These are phyloP conservation scores for Gossypium trilobum DNA, from an alignment of 441 rosid genomes.

Conservation along the genomic window DNA sequence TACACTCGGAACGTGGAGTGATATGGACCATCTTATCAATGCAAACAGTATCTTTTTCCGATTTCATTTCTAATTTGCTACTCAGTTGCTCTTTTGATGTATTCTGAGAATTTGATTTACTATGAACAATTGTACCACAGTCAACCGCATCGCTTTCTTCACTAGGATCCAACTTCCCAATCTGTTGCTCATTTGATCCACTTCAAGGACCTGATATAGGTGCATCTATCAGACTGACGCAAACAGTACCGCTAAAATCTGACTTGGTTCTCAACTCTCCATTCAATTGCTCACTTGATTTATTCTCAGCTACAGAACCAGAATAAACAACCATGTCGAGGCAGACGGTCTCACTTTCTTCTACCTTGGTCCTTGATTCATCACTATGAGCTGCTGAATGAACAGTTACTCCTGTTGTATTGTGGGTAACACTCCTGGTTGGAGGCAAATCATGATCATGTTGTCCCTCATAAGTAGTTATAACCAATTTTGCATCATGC, in stretches of 20 bases:
- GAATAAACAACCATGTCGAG: slow-evolving; percentile 17
- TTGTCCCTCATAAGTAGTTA: slow-evolving; percentile 78
- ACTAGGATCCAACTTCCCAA: slow-evolving; percentile 20
- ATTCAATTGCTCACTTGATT: slow-evolving; percentile 23
- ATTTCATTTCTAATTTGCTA: slow-evolving; percentile 20
- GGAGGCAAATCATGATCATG: slow-evolving; percentile 76
- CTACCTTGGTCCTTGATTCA: slow-evolving; percentile 15
- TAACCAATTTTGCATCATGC: slow-evolving; percentile 63
- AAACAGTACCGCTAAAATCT: slow-evolving; percentile 15
- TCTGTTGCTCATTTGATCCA: slow-evolving; percentile 23
- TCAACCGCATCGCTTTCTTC: slow-evolving; percentile 17
- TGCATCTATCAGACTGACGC: background rate
- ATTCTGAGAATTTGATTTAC: slow-evolving; percentile 7
- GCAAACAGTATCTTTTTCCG: slow-evolving; percentile 4
- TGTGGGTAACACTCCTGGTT: slow-evolving; percentile 56
- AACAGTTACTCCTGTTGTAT: slow-evolving; percentile 30
- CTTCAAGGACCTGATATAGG: slow-evolving; percentile 11
- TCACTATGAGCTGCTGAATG: slow-evolving; percentile 17
- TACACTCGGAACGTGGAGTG: slow-evolving; percentile 17
- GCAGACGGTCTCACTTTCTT: slow-evolving; percentile 20
- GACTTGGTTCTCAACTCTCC: slow-evolving; percentile 17
- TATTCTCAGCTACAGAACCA: slow-evolving; percentile 20
- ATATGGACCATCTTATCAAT: slow-evolving; percentile 1
- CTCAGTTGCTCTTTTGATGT: slow-evolving; percentile 22
- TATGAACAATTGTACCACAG: background rate